Conservation (phyloP, 2,329 filamentous ascomycete genomes). For the Ophiocordyceps robertsii region DNA sequence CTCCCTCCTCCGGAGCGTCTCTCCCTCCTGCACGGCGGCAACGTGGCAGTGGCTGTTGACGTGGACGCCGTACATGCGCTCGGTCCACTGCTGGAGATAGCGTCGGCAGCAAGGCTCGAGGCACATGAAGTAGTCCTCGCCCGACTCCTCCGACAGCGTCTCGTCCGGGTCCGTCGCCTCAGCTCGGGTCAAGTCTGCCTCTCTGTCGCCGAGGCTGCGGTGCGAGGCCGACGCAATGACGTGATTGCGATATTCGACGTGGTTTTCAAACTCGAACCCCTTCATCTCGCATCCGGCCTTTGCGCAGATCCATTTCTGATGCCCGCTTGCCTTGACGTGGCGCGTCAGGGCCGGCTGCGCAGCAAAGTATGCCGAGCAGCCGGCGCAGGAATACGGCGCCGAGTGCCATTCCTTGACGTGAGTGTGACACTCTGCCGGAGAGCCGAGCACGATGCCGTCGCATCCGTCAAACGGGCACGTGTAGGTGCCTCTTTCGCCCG, state of each 20-base stretch:
- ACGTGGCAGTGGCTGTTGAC: neutral
- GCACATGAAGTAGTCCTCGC: neutral
- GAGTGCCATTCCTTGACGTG: constrained; percentile 1
- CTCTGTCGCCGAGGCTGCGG: neutral
- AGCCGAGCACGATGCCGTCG: neutral
- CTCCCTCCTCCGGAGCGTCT: neutral
- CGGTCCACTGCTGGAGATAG: neutral
- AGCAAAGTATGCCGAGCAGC: neutral
- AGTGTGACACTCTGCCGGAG: neutral
- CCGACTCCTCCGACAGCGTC: neutral
- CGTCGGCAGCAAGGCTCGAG: neutral
- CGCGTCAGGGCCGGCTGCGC: neutral
- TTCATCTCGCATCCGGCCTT: neutral
- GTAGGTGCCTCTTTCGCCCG: neutral
- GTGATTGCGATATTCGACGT: neutral
- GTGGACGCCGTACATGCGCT: neutral
- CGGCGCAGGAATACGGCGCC: neutral
- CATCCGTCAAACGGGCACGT: neutral
- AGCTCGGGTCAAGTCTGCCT: neutral
- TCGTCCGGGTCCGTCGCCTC: neutral
- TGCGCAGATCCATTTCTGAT: neutral
- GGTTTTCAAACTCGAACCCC: neutral
- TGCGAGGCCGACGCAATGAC: neutral
- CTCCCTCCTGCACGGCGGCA: neutral
- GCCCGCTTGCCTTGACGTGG: neutral